Conservation (phyloP, 257 asterid genomes). For the Scutellaria baicalensis region DNA sequence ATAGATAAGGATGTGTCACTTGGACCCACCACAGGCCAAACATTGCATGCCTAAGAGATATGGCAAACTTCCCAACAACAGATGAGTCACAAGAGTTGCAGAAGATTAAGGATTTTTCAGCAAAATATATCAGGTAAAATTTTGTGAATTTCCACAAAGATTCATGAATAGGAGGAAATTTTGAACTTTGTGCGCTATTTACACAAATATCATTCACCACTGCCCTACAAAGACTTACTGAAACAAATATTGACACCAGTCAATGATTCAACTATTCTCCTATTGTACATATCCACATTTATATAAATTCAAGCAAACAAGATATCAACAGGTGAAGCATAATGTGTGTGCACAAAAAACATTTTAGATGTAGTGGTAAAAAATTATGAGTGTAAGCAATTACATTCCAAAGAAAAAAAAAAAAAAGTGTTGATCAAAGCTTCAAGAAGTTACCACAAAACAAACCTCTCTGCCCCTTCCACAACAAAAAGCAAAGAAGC, state of each 20-base stretch:
- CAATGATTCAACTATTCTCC: background rate
- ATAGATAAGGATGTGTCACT: slow-evolving; percentile 42
- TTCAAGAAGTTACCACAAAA: background rate
- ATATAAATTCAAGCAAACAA: background rate
- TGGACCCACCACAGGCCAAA: slow-evolving; percentile 28
- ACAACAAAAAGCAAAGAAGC: background rate
- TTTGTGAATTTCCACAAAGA: background rate
- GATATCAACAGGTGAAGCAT: background rate
- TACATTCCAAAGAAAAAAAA: background rate
- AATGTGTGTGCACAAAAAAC: background rate
- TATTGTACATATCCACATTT: background rate
- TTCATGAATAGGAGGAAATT: background rate
- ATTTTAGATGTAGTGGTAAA: background rate
- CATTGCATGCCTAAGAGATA: slow-evolving; percentile 5
- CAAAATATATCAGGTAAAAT: background rate
- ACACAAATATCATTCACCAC: background rate
- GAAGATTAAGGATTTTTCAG: background rate
- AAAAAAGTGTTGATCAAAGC: background rate
- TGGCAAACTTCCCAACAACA: background rate
- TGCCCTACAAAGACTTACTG: background rate
- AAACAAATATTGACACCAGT: background rate
- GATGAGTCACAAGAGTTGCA: background rate
- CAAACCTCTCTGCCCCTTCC: background rate
- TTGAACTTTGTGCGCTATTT: background rate
- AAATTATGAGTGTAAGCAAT: background rate